Conservation (phyloP, 2,329 filamentous ascomycete genomes). For the Chrysoporthe austroafricana region DNA sequence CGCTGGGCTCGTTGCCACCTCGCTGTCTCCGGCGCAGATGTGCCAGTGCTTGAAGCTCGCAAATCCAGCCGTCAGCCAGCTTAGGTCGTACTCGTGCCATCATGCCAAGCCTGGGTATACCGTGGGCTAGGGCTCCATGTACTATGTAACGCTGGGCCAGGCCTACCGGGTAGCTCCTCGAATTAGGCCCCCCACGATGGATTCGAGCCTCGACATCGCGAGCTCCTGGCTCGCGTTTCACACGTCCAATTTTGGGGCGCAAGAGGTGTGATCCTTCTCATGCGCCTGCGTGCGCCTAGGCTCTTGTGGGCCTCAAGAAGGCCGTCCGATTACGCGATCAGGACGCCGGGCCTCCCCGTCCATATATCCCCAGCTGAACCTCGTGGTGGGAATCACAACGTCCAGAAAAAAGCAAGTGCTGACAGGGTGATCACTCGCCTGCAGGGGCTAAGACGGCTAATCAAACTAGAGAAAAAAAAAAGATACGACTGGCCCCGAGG, state of each 20-base stretch:
- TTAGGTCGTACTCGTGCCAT: not conserved
- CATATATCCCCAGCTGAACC: not conserved
- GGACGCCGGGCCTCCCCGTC: too few species aligned
- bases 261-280: not conserved
- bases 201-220: not conserved
- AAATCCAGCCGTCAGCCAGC: not conserved
- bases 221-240: not conserved
- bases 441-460: slow-evolving; percentile 1
- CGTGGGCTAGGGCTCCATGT: not conserved
- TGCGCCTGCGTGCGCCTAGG: not conserved
- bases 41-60: too few species aligned
- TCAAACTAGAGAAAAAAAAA: not conserved
- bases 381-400: not conserved
- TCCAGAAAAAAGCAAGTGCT: not conserved
- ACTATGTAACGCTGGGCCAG: not conserved
- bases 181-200: not conserved
- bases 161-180: not conserved
- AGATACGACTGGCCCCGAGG: not conserved
- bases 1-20: too few species aligned
- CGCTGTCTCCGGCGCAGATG: too few species aligned
- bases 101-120: not conserved
- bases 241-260: not conserved
- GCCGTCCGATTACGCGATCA: not conserved
- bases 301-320: not conserved
- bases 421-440: not conserved